Evolutionary conservation across 2,329 filamentous ascomycete species (phyloP).

Genomic region (Davidsoniella eucalypti): DNA sequence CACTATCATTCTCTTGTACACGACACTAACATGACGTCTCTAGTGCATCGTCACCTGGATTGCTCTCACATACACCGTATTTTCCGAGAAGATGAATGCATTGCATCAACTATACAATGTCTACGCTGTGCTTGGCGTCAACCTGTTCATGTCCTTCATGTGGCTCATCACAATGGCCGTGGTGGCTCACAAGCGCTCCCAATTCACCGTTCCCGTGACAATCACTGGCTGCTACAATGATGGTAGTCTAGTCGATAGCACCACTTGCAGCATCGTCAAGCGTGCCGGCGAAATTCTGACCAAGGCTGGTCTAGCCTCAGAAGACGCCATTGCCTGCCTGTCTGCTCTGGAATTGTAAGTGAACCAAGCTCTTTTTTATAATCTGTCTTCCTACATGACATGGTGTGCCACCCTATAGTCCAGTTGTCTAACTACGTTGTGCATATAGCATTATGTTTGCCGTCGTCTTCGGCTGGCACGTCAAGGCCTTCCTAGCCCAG

Average conservation of each 20-base stretch:
- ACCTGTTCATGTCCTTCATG: conserved; percentile 28
- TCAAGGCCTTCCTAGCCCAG: conserved; percentile 21
- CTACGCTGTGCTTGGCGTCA: conserved; percentile 27
- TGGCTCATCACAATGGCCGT: conserved; percentile 30
- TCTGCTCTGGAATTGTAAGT: conserved; percentile 28
- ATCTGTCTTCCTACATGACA: neutral
- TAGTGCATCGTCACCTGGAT: conserved; percentile 31
- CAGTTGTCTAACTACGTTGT: neutral
- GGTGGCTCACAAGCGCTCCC: conserved; percentile 24
- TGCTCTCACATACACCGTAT: conserved; percentile 24
- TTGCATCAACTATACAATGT: conserved; percentile 26
- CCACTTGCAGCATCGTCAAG: conserved; percentile 20
- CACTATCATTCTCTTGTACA: neutral
- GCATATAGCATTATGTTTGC: conserved; percentile 24
- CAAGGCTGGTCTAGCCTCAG: conserved; percentile 20
- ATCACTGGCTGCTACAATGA: conserved; percentile 22
- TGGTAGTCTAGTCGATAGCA: conserved; percentile 25
- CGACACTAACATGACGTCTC: neutral
- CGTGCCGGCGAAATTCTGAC: conserved; percentile 21
- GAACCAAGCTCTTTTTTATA: too few species aligned
- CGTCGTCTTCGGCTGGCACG: conserved; percentile 22
- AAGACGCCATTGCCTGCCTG: conserved; percentile 27
- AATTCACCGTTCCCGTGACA: conserved; percentile 20
- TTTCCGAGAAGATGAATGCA: conserved; percentile 24
- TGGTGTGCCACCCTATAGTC: neutral